Evolutionary conservation across 75 land plant genomes (phyloP).

Genomic region (Cunninghamia lanceolata): DNA sequence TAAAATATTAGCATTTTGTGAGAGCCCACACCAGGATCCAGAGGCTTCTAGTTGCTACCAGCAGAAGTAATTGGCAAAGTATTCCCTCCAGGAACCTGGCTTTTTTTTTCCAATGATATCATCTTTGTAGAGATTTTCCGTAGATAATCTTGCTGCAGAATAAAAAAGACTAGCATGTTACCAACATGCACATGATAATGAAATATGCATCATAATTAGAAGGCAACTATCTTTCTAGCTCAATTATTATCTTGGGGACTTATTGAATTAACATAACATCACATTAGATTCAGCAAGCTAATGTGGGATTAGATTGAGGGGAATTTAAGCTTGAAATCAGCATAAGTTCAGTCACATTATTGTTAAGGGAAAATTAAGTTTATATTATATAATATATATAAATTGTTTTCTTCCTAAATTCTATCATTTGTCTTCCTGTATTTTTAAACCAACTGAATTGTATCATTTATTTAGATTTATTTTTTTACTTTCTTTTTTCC

Average conservation of each 20-base stretch:
- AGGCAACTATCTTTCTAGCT: not conserved
- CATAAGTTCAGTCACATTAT: too few species aligned
- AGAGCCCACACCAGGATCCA: not conserved
- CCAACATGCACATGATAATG: not conserved
- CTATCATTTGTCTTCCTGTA: too few species aligned
- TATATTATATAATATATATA: too few species aligned
- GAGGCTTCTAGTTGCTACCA: conserved; percentile 1
- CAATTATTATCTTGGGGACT: not conserved
- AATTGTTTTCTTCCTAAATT: too few species aligned
- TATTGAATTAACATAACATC: too few species aligned
- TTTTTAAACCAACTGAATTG: too few species aligned
- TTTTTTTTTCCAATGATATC: conserved; percentile 37
- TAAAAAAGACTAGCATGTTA: not conserved
- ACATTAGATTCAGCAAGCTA: too few species aligned
- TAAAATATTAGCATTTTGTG: not conserved
- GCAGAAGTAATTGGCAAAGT: not conserved
- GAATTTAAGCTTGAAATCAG: not conserved
- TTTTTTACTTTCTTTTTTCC: too few species aligned
- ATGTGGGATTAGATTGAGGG: not conserved
- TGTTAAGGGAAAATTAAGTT: not conserved
- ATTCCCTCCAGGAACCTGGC: not conserved
- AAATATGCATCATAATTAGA: not conserved
- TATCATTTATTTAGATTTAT: too few species aligned
- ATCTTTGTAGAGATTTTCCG: conserved; percentile 36
- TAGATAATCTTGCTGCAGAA: conserved; percentile 39